Conservation (phyloP, 805 yeast species). For the Jamesozyma hellenica region DNA sequence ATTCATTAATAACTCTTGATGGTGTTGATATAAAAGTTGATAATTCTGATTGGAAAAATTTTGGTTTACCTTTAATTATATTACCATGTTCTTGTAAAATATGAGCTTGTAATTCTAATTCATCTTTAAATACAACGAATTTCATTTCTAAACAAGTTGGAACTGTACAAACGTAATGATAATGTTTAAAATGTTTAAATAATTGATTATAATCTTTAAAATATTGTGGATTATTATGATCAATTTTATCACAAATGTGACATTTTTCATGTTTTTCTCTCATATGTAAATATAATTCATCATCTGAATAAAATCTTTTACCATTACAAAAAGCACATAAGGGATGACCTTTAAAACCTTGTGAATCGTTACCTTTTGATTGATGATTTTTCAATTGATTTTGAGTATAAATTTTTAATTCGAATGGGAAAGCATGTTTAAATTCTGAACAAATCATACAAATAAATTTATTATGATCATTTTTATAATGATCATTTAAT, state of each 20-base stretch:
- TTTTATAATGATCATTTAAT: slow-evolving; percentile 54
- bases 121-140: slow-evolving; percentile 85
- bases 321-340: slow-evolving; percentile 71
- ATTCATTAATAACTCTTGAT: slow-evolving; percentile 19
- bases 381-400: slow-evolving; percentile 63
- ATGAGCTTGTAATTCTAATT: slow-evolving; percentile 78
- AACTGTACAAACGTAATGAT: slow-evolving; percentile 71
- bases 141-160: slow-evolving; percentile 75
- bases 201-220: slow-evolving; percentile 68
- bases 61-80: slow-evolving; percentile 22
- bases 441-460: slow-evolving; percentile 73
- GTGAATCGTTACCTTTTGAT: slow-evolving; percentile 49
- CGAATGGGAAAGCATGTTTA: slow-evolving; percentile 68
- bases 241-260: slow-evolving; percentile 70
- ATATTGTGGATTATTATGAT: slow-evolving; percentile 56
- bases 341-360: slow-evolving; percentile 73
- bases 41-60: slow-evolving; percentile 48
- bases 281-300: slow-evolving; percentile 74
- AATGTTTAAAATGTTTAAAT: slow-evolving; percentile 59
- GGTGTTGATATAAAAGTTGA: slow-evolving; percentile 43
- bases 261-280: slow-evolving; percentile 81
- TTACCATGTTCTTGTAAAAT: slow-evolving; percentile 64
- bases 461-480: slow-evolving; percentile 49
- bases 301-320: slow-evolving; percentile 73
- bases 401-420: slow-evolving; percentile 50